Evolutionary conservation across 805 yeast genomes (phyloP).

Genomic region (Saturnispora bothae): DNA sequence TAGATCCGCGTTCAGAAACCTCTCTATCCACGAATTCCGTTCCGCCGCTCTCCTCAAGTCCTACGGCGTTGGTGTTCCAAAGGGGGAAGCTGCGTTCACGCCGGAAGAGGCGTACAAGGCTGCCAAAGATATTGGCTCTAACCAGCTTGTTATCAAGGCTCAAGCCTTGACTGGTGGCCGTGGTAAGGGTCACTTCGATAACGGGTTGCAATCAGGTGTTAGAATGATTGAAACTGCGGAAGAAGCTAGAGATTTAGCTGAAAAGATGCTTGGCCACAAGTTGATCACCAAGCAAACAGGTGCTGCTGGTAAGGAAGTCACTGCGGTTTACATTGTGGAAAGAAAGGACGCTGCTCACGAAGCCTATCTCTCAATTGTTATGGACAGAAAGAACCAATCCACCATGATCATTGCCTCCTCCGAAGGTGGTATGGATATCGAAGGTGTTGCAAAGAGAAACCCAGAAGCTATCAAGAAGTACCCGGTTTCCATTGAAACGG

Average conservation of each 20-base stretch:
- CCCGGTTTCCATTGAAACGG: conserved; percentile 64
- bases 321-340: conserved; percentile 93
- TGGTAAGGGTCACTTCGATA: conserved; percentile 97
- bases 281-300: conserved; percentile 98
- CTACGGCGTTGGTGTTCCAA: conserved; percentile 86
- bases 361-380: conserved; percentile 86
- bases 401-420: conserved; percentile 93
- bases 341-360: conserved; percentile 90
- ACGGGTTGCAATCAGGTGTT: conserved; percentile 95
- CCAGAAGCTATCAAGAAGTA: conserved; percentile 90
- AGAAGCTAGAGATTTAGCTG: conserved; percentile 79
- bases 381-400: conserved; percentile 85
- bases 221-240: conserved; percentile 75
- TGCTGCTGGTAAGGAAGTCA: conserved; percentile 91
- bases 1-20: conserved; percentile 38
- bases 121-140: conserved; percentile 65
- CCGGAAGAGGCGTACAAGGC: conserved; percentile 78
- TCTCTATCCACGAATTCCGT: conserved; percentile 93
- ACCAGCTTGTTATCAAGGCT: conserved; percentile 90
- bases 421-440: conserved; percentile 99
- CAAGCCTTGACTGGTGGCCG: conserved; percentile 99
- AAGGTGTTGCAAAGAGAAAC: conserved; percentile 87
- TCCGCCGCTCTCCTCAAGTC: conserved; percentile 74
- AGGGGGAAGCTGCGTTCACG: conserved; percentile 83
- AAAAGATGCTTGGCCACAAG: conserved; percentile 84